Evolutionary conservation across 495 filamentous ascomycete species (phyloP).

Genomic region (Talaromyces wortmannii): DNA sequence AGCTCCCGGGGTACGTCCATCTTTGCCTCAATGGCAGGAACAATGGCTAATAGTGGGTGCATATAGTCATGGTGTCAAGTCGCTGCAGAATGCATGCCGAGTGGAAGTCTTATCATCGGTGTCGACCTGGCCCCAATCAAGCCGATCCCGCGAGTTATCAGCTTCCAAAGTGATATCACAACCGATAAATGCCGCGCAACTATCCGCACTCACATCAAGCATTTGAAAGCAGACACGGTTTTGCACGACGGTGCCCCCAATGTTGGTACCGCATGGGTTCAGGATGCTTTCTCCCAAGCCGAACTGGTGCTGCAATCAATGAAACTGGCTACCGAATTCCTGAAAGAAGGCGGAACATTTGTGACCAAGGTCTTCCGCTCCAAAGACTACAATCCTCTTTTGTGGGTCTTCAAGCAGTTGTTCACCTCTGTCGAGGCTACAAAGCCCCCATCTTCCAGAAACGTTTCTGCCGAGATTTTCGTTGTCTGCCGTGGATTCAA

Average conservation of each 20-base stretch:
- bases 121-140: slow-evolving; percentile 97
- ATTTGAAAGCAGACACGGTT: slow-evolving; percentile 96
- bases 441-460: slow-evolving; percentile 91
- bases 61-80: slow-evolving; percentile 94
- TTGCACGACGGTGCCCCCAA: slow-evolving; percentile 97
- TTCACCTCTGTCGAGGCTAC: slow-evolving; percentile 94
- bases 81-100: slow-evolving; percentile 89
- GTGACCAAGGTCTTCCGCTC: slow-evolving; percentile 97
- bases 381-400: slow-evolving; percentile 92
- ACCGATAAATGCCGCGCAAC: slow-evolving; percentile 95
- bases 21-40: background rate
- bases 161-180: slow-evolving; percentile 97
- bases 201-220: slow-evolving; percentile 84
- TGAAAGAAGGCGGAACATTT: slow-evolving; percentile 85
- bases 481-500: slow-evolving; percentile 93
- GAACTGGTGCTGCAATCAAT: slow-evolving; percentile 88
- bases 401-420: slow-evolving; percentile 97
- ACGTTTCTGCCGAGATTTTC: slow-evolving; percentile 96
- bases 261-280: slow-evolving; percentile 95
- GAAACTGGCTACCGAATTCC: slow-evolving; percentile 90
- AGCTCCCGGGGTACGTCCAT: slow-evolving; percentile 73
- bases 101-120: slow-evolving; percentile 83
- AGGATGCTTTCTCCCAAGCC: slow-evolving; percentile 96
- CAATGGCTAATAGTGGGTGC: background rate
- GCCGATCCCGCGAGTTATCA: slow-evolving; percentile 83